Percentiles rank a stretch among this genome's conserved stretches.
Evolutionary conservation across 257 asterid species (phyloP).

Genomic region (Nicotiana paniculata): DNA sequence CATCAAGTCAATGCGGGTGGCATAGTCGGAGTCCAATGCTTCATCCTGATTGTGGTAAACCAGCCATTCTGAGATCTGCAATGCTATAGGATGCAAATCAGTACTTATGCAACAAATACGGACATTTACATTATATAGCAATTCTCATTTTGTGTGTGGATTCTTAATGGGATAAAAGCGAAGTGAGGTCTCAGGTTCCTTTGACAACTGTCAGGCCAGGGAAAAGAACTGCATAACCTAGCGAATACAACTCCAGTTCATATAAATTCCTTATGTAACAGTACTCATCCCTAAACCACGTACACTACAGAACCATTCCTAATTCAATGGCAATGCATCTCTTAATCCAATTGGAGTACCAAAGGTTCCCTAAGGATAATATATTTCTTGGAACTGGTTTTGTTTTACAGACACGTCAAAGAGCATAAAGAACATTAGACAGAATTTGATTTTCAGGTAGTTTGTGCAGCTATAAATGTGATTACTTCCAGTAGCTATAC

Average conservation of each 20-base stretch:
- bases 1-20: conserved; percentile 76
- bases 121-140: not conserved
- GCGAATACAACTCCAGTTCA: no score
- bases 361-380: not conserved
- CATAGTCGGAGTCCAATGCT: conserved; percentile 69
- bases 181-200: no score
- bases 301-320: not conserved
- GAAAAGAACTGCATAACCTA: no score
- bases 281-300: not conserved
- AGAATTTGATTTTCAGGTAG: not conserved
- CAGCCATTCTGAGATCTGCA: conserved; percentile 96
- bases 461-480: not conserved
- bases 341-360: not conserved
- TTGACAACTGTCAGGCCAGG: no score
- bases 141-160: not conserved
- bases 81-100: conserved; percentile 14
- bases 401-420: not conserved
- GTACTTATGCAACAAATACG: not conserved
- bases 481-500: not conserved
- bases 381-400: conserved; percentile 1
- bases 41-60: conserved; percentile 55
- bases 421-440: not conserved
- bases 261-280: not conserved
- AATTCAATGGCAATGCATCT: not conserved
- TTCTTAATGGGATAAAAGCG: not conserved